Percentiles rank a stretch among this genome's conserved stretches.
phyloP scores from a whole-genome alignment of 2,329 filamentous ascomycete species.

The Fonsecaea multimorphosa region DNA sequence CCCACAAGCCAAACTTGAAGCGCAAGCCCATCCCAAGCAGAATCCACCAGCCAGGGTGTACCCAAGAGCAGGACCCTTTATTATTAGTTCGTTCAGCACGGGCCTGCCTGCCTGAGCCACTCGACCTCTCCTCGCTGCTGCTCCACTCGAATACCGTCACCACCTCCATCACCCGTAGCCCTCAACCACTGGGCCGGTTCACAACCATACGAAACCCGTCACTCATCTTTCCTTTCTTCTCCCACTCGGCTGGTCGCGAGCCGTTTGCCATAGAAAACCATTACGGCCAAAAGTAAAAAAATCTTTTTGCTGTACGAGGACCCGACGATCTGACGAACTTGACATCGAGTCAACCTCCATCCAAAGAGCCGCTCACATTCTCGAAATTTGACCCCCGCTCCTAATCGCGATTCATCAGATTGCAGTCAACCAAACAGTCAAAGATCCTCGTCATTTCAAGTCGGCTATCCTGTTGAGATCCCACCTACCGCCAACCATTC shows the following conservation, averaged over 20 bases:
- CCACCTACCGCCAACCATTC: constrained; percentile 13
- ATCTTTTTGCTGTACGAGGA: not conserved
- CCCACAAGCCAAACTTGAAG: not conserved
- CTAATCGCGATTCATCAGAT: constrained; percentile 5
- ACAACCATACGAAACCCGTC: constrained; percentile 4
- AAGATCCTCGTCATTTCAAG: constrained; percentile 30
- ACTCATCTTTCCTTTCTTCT: constrained; percentile 8
- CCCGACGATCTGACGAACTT: not conserved
- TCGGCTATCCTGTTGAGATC: constrained; percentile 17
- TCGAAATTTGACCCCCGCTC: constrained; percentile 6
- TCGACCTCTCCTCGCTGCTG: constrained; percentile 5
- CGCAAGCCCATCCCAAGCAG: constrained; percentile 6
- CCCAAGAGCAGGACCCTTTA: constrained; percentile 3
- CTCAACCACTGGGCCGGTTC: constrained; percentile 8
- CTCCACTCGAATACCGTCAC: constrained; percentile 19
- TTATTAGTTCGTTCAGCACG: constrained; percentile 16
- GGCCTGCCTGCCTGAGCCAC: constrained; percentile 12
- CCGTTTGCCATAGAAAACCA: not conserved
- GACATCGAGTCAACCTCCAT: not conserved
- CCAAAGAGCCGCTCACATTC: not conserved
- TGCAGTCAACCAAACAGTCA: constrained; percentile 4
- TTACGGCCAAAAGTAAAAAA: not conserved
- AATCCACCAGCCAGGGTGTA: constrained; percentile 3
- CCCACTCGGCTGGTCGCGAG: not conserved
- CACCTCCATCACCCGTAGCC: not conserved